Conservation (phyloP, 2,329 filamentous ascomycete genomes). For the Fusarium newnesense region DNA sequence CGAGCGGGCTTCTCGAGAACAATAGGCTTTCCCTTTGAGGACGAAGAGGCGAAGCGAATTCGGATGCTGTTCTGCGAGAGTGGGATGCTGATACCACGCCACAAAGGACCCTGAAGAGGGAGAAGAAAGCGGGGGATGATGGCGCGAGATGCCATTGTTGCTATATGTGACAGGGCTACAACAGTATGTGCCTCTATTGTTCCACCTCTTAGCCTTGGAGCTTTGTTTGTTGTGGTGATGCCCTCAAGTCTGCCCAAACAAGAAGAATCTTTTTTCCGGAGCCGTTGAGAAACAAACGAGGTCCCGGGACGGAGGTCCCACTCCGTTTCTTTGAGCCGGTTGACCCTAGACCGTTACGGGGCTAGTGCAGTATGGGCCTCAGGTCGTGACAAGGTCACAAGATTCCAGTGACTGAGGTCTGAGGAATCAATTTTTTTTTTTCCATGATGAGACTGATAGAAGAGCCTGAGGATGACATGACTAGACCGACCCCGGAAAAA, state of each 20-base stretch:
- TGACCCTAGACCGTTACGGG: constrained; percentile 6
- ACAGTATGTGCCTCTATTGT: not conserved
- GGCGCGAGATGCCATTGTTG: constrained; percentile 57
- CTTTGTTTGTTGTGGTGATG: constrained; percentile 27
- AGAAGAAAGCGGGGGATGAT: constrained; percentile 76
- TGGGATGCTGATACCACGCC: constrained; percentile 57
- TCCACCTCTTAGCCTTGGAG: constrained; percentile 16
- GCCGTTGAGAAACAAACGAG: constrained; percentile 25
- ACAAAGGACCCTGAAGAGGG: constrained; percentile 67
- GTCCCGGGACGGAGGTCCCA: constrained; percentile 25
- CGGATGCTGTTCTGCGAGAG: constrained; percentile 49
- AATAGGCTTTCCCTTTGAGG: constrained; percentile 63
- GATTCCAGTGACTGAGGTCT: not conserved
- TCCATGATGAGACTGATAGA: not conserved
- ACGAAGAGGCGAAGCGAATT: constrained; percentile 49
- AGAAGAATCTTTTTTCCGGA: constrained; percentile 43
- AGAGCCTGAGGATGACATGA: constrained; percentile 28
- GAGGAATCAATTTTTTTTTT: constrained; percentile 17
- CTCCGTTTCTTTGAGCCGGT: constrained; percentile 21
- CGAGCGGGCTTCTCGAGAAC: constrained; percentile 87
- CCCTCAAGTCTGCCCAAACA: constrained; percentile 24
- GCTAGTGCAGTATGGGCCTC: not conserved
- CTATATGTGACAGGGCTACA: not conserved
- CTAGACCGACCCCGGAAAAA: constrained; percentile 40
- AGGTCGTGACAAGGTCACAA: constrained; percentile 11